A percentile compares a stretch with the other conserved stretches of the same genome.
Evolutionary conservation across 805 yeast species (phyloP).

Genomic region (Saturnispora sanitii): DNA sequence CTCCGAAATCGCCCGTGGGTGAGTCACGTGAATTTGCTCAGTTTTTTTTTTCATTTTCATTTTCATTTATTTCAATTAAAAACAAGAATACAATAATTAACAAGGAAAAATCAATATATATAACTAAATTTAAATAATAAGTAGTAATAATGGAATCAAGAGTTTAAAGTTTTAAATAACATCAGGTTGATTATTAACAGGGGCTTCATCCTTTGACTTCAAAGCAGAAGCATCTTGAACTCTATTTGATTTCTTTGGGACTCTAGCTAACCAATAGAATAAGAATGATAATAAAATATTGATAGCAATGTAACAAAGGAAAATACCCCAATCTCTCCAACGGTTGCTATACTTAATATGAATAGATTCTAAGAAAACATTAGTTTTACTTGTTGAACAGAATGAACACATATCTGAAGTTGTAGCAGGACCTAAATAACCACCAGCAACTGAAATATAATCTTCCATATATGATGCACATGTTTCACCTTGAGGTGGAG

Average conservation of each 20-base stretch:
- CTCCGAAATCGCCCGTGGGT: not conserved
- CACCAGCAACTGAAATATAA: slow-evolving; percentile 33
- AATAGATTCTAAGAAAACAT: slow-evolving; percentile 43
- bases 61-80: too few relatives aligned
- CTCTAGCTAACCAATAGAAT: slow-evolving; percentile 55
- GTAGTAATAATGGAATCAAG: not conserved
- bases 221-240: slow-evolving; percentile 21
- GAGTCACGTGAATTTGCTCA: not conserved
- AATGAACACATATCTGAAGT: slow-evolving; percentile 48
- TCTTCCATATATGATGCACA: slow-evolving; percentile 46
- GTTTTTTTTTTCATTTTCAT: too few relatives aligned
- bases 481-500: slow-evolving; percentile 45
- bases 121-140: not conserved
- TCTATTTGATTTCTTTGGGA: slow-evolving; percentile 48
- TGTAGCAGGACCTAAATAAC: slow-evolving; percentile 33
- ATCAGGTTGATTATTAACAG: slow-evolving; percentile 11
- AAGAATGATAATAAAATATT: slow-evolving; percentile 27
- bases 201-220: slow-evolving; percentile 14
- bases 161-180: slow-evolving; percentile 7
- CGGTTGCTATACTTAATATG: slow-evolving; percentile 36
- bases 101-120: not conserved
- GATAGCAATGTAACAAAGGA: slow-evolving; percentile 38
- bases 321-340: slow-evolving; percentile 58
- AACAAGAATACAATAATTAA: too few relatives aligned
- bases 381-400: slow-evolving; percentile 51